These are phyloP conservation scores for Mycena capillaripes DNA, from an alignment of 768 basidiomycete species.

Conservation along the genomic window DNA sequence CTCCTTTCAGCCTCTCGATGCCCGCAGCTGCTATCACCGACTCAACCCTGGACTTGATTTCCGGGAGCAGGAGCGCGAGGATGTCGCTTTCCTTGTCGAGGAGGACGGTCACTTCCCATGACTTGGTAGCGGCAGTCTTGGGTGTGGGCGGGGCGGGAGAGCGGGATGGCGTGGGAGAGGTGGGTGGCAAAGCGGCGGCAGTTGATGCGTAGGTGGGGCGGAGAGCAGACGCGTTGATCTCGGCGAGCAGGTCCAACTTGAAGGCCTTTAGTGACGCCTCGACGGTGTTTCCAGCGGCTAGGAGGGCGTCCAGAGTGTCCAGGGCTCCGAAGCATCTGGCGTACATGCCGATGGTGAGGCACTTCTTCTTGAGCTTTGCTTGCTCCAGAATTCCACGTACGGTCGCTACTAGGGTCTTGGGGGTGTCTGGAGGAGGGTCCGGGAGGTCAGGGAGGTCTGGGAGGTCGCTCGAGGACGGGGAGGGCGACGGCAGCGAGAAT, in stretches of 20 bases:
- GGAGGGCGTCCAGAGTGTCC: background rate
- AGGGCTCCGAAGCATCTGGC: background rate
- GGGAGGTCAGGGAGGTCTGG: background rate
- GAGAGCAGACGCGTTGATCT: background rate
- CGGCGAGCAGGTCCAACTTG: background rate
- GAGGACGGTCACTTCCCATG: background rate
- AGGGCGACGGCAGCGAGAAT: background rate
- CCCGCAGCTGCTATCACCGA: background rate
- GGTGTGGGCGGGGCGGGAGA: background rate
- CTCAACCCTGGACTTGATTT: slow-evolving; percentile 1
- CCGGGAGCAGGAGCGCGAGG: background rate
- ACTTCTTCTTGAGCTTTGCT: background rate
- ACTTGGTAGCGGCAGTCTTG: background rate
- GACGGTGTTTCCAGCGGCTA: background rate
- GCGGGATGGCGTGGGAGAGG: background rate
- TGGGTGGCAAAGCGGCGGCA: background rate
- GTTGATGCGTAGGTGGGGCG: background rate
- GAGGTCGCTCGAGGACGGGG: background rate
- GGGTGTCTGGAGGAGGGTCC: background rate
- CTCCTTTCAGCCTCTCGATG: background rate
- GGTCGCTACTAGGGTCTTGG: background rate
- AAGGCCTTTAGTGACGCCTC: background rate
- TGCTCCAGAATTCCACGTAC: background rate
- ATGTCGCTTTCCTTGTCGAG: background rate
- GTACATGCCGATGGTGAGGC: background rate